Percentiles rank a stretch among this genome's conserved stretches.
Evolutionary conservation across 768 basidiomycete species (phyloP).

Genomic region (Tricholomella constricta): DNA sequence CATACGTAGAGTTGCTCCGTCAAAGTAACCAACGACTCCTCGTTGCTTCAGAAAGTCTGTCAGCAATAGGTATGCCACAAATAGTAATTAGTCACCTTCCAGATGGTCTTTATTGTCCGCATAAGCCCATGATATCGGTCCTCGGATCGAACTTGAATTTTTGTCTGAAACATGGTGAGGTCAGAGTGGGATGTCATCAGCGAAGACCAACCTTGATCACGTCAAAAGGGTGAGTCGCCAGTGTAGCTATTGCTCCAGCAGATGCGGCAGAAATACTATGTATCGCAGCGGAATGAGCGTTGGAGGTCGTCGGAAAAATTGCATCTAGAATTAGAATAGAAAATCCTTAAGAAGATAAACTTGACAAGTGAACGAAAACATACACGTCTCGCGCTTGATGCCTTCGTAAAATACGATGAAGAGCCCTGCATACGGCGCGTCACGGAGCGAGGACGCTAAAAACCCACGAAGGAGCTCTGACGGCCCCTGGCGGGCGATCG

Average conservation of each 20-base stretch:
- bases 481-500: conserved; percentile 70
- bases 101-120: conserved; percentile 66
- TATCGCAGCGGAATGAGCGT: conserved; percentile 49
- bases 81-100: conserved; percentile 50
- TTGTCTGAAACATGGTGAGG: conserved; percentile 55
- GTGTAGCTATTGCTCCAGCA: conserved; percentile 82
- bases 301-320: conserved; percentile 44
- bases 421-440: conserved; percentile 92
- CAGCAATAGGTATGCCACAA: not conserved
- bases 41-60: conserved; percentile 58
- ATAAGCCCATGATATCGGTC: conserved; percentile 72
- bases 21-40: conserved; percentile 79
- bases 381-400: conserved; percentile 75
- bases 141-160: conserved; percentile 87
- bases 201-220: conserved; percentile 73
- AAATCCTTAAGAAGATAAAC: conserved; percentile 2
- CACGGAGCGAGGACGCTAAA: conserved; percentile 84
- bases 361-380: conserved; percentile 21
- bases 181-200: not conserved
- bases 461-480: conserved; percentile 85
- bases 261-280: conserved; percentile 73
- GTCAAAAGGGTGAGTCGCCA: conserved; percentile 91
- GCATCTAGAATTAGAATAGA: conserved; percentile 31
- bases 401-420: conserved; percentile 89
- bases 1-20: conserved; percentile 80